Conservation (phyloP, 768 basidiomycete genomes). For the Termitomyces sp. region DNA sequence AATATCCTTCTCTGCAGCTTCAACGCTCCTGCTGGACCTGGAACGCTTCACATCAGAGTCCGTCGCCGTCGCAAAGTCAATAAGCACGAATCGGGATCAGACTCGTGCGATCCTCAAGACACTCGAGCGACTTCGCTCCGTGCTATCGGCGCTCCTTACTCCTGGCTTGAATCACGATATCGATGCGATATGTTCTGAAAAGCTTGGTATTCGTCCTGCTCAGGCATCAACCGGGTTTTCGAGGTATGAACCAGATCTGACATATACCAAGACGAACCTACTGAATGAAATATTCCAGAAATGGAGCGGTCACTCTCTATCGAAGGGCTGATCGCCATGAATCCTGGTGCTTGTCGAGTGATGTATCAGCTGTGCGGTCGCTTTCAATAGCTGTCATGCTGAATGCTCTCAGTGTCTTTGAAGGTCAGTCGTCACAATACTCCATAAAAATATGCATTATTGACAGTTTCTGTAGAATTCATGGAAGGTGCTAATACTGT, state of each 20-base stretch:
- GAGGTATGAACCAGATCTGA: slow-evolving; percentile 34
- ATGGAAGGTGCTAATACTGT: slow-evolving; percentile 69
- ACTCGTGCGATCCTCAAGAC: slow-evolving; percentile 40
- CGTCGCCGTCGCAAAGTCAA: slow-evolving; percentile 45
- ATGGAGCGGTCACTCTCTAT: slow-evolving; percentile 40
- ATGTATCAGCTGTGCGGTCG: slow-evolving; percentile 67
- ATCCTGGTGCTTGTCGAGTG: slow-evolving; percentile 71
- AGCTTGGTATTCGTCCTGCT: slow-evolving; percentile 46
- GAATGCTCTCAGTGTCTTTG: slow-evolving; percentile 68
- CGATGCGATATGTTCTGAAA: slow-evolving; percentile 62
- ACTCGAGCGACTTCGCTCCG: slow-evolving; percentile 50
- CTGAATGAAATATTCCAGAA: slow-evolving; percentile 23
- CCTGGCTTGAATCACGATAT: slow-evolving; percentile 68
- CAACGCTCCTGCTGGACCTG: slow-evolving; percentile 46
- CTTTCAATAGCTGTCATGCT: slow-evolving; percentile 66
- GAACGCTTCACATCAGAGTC: slow-evolving; percentile 50
- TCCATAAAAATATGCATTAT: background rate
- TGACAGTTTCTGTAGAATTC: slow-evolving; percentile 43
- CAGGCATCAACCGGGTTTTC: slow-evolving; percentile 40
- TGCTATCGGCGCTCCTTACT: slow-evolving; percentile 66
- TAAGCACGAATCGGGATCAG: slow-evolving; percentile 43
- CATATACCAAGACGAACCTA: background rate
- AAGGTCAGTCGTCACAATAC: slow-evolving; percentile 39
- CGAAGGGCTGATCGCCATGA: slow-evolving; percentile 31
- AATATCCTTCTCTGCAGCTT: slow-evolving; percentile 30